phyloP scores from a whole-genome alignment of 495 filamentous ascomycete species.

The Penicillium riverlandense region DNA sequence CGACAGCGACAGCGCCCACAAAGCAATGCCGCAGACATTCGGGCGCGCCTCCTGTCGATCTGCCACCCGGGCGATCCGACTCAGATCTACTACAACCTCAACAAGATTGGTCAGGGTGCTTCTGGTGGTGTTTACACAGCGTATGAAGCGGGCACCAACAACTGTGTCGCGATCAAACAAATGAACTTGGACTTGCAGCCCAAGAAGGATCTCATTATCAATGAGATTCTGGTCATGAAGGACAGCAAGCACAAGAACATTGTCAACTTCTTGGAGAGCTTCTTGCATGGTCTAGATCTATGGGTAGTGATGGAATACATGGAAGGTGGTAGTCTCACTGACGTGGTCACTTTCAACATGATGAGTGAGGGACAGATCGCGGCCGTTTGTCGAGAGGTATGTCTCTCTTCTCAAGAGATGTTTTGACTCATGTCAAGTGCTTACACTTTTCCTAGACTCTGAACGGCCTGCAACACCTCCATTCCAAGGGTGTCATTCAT shows the following conservation, averaged over 20 bases:
- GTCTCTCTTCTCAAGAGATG: constrained; percentile 6
- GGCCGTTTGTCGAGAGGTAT: constrained; percentile 82
- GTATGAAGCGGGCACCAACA: constrained; percentile 73
- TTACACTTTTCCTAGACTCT: constrained; percentile 50
- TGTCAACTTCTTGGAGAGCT: constrained; percentile 98
- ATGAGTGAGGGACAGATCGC: constrained; percentile 98
- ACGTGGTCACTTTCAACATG: constrained; percentile 98
- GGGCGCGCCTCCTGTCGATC: constrained; percentile 74
- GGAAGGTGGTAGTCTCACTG: constrained; percentile 95
- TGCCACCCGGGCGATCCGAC: constrained; percentile 86
- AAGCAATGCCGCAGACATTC: constrained; percentile 71
- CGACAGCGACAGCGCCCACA: constrained; percentile 65
- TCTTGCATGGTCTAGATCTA: constrained; percentile 76
- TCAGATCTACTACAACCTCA: constrained; percentile 76
- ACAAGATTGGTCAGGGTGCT: constrained; percentile 95
- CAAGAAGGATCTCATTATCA: constrained; percentile 98
- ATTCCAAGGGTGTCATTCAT: constrained; percentile 97
- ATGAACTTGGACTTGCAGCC: constrained; percentile 99
- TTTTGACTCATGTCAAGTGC: background rate
- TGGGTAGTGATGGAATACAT: constrained; percentile 99
- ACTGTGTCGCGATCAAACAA: constrained; percentile 96
- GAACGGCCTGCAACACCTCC: constrained; percentile 86
- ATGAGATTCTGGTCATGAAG: constrained; percentile 98
- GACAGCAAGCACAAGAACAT: constrained; percentile 98
- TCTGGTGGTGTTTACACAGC: constrained; percentile 95